Percentiles rank a stretch among this genome's conserved stretches.
These are phyloP conservation scores for Jamesozyma piceae DNA, from an alignment of 805 yeast genomes.

Conservation along the genomic window DNA sequence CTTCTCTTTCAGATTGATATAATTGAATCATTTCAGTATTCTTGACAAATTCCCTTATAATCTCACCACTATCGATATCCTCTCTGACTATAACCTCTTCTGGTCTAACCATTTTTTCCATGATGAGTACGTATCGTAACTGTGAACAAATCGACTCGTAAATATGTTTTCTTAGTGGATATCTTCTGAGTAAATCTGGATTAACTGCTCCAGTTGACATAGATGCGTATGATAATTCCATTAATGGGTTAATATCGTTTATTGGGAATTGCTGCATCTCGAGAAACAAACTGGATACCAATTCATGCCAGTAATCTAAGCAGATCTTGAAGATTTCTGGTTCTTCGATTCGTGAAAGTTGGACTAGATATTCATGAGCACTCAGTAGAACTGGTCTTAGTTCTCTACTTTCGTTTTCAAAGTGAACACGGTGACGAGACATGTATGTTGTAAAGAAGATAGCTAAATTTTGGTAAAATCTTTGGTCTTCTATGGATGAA, in stretches of 20 bases:
- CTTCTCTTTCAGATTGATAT: constrained; percentile 90
- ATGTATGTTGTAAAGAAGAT: constrained; percentile 79
- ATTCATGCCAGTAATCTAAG: constrained; percentile 83
- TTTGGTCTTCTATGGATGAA: constrained; percentile 76
- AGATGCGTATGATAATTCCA: constrained; percentile 37
- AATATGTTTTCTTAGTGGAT: constrained; percentile 74
- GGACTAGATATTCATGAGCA: constrained; percentile 70
- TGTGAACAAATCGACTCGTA: constrained; percentile 69
- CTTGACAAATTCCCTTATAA: constrained; percentile 87
- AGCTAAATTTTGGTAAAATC: constrained; percentile 88
- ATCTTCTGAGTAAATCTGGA: constrained; percentile 61
- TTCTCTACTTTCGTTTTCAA: constrained; percentile 43
- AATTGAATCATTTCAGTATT: constrained; percentile 92
- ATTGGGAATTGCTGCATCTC: constrained; percentile 77
- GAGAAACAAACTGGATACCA: constrained; percentile 67
- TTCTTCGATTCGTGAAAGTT: constrained; percentile 80
- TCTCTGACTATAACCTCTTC: constrained; percentile 94
- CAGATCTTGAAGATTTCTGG: constrained; percentile 90
- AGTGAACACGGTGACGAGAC: constrained; percentile 53
- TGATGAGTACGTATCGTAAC: constrained; percentile 71
- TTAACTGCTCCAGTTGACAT: constrained; percentile 73
- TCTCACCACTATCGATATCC: constrained; percentile 88
- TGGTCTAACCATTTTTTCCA: constrained; percentile 91
- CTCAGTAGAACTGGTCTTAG: constrained; percentile 49
- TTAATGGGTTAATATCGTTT: constrained; percentile 10